Conservation (phyloP, 495 filamentous ascomycete species). For the Acidiella bohemica region DNA sequence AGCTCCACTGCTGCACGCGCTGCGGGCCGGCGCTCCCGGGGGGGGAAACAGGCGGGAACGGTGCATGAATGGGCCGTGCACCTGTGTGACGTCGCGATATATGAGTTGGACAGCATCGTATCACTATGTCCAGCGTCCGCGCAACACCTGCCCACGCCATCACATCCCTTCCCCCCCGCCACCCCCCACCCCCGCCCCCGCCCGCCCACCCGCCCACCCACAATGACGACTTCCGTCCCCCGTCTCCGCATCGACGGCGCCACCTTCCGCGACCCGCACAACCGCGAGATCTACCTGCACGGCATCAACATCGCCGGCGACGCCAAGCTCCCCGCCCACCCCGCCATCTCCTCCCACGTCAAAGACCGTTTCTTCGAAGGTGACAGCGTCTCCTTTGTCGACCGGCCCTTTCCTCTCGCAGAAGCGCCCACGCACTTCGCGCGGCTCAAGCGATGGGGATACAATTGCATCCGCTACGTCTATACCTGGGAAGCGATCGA, state of each 20-base stretch:
- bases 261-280: conserved; percentile 57
- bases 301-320: conserved; percentile 60
- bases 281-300: conserved; percentile 53
- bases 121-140: no score
- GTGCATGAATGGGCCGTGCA: no score
- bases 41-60: no score
- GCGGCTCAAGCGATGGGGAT: conserved; percentile 74
- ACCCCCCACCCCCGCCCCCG: neutral
- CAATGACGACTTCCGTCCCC: conserved; percentile 28
- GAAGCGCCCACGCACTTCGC: conserved; percentile 81
- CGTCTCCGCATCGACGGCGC: conserved; percentile 67
- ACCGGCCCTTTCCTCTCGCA: conserved; percentile 65
- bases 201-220: neutral
- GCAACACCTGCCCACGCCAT: no score
- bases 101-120: no score
- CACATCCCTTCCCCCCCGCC: no score
- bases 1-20: no score
- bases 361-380: conserved; percentile 76
- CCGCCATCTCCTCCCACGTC: conserved; percentile 69
- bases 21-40: no score
- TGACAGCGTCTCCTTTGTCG: conserved; percentile 81
- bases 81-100: no score
- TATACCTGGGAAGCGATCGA: conserved; percentile 99
- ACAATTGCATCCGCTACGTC: conserved; percentile 89
- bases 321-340: conserved; percentile 58